Conservation (phyloP, 2,329 filamentous ascomycete genomes). For the Colletotrichum musicola region DNA sequence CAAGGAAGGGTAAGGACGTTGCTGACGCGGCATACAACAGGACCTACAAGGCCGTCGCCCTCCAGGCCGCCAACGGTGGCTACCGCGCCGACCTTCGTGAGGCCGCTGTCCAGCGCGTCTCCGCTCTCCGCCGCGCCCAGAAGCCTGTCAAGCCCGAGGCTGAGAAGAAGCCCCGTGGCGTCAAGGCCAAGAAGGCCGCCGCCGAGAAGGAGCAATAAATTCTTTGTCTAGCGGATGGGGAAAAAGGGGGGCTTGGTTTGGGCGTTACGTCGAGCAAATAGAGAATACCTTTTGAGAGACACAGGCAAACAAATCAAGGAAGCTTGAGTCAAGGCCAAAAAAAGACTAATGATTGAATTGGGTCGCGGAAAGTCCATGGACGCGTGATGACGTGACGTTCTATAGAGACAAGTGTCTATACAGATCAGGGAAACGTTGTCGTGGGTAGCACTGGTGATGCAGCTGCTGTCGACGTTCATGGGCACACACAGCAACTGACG, state of each 20-base stretch:
- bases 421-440: neutral
- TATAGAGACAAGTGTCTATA: neutral
- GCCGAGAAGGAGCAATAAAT: slow-evolving; percentile 59
- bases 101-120: slow-evolving; percentile 86
- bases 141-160: slow-evolving; percentile 80
- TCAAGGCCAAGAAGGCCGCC: slow-evolving; percentile 81
- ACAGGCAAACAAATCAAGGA: slow-evolving; percentile 37
- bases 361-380: slow-evolving; percentile 14
- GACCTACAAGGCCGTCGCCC: slow-evolving; percentile 91
- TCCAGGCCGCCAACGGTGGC: slow-evolving; percentile 82
- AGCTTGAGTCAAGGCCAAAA: slow-evolving; percentile 39
- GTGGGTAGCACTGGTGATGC: neutral
- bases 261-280: slow-evolving; percentile 40
- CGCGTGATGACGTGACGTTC: neutral
- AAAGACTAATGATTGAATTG: slow-evolving; percentile 32
- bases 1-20: neutral
- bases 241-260: slow-evolving; percentile 32
- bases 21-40: slow-evolving; percentile 56
- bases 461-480: neutral
- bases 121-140: slow-evolving; percentile 85
- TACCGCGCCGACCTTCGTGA: slow-evolving; percentile 87
- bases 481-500: neutral
- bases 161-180: slow-evolving; percentile 81
- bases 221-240: slow-evolving; percentile 28
- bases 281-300: slow-evolving; percentile 37